Conservation (phyloP, 306 rosid genomes). For the Inga leiocalycina region DNA sequence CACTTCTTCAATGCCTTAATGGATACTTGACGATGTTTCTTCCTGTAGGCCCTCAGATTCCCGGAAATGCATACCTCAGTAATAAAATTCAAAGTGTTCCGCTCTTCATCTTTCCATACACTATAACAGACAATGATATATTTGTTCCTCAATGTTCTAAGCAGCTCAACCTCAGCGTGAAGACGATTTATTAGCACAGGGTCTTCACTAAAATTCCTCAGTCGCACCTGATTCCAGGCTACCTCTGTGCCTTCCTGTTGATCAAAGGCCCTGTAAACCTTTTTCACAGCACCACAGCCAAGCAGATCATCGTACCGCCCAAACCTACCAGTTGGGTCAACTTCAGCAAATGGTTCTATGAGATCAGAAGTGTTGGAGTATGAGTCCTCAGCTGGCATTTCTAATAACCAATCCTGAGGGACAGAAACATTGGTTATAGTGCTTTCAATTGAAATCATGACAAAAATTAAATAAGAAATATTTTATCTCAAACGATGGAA, state of each 20-base stretch:
- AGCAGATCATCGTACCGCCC: conserved; percentile 79
- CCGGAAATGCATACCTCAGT: conserved; percentile 91
- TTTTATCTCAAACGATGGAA: background rate
- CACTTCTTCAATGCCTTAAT: conserved; percentile 90
- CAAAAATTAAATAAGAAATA: background rate
- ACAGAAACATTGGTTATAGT: background rate
- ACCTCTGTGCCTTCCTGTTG: conserved; percentile 91
- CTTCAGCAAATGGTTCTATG: conserved; percentile 72
- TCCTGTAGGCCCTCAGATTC: conserved; percentile 82
- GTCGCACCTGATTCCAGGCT: conserved; percentile 91
- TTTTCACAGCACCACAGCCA: conserved; percentile 87
- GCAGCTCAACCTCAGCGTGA: conserved; percentile 72
- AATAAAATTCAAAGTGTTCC: conserved; percentile 66
- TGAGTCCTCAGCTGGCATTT: conserved; percentile 70
- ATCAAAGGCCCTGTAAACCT: conserved; percentile 87
- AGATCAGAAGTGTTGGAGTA: conserved; percentile 35
- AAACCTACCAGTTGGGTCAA: conserved; percentile 81
- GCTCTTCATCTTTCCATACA: conserved; percentile 77
- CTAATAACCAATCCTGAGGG: conserved; percentile 33
- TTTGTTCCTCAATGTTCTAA: conserved; percentile 63
- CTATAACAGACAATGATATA: conserved; percentile 77
- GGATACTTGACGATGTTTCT: conserved; percentile 84
- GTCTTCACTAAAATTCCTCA: conserved; percentile 64
- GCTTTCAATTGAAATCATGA: conserved; percentile 4
- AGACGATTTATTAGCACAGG: conserved; percentile 66